Evolutionary conservation across 176 grass and related monocot species (phyloP), one percentile per base, ranked within the genome.

Genomic region (Carex parvula): DNA sequence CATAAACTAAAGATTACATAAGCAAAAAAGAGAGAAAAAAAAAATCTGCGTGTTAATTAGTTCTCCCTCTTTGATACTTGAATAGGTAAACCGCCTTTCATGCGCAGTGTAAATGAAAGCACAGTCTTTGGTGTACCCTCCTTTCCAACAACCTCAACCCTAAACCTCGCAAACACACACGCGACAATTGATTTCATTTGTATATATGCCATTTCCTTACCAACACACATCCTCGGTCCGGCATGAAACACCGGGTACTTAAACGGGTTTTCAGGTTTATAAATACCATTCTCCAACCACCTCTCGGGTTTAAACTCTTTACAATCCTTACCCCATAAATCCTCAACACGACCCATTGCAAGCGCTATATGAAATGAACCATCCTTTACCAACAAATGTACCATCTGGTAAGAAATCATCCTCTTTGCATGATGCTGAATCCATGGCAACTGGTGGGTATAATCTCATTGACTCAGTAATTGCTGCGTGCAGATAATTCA

Each of bases 201-300:
- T 79, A 92, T 92, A 82, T 94, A 90, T 3, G 88, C 92, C 92
- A 94, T 94, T 64, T 94, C 88, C 66, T 94, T 94, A 63, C 90
- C 92, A 2, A 94, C 80, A 83, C 92, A 94, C 90, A 90, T 94
- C 86, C 92, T 63, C 0, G 86, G 92, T 1, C 86, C 90, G 0
- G 70, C 88, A 74, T 94, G 90, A 87, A 94, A 92, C 22, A 90
- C 16, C 0, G 88, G 81, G 58, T 92, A 90, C 86, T 85, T 89
- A 62, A 90, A 88, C 15, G 83, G 70, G 73, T 87, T 94, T 83
- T 90, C 93, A 0, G 86, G 90, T 22, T 58, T 81, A 61, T 92
- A 94, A 22, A 52, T 48, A n/a, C 86, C 90, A 16, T 88, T 84
- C 12, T 90, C 82, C 8, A 94, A 85, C 90, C 90, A 94, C 22